Percentiles rank a stretch among this genome's conserved stretches.
Conservation (phyloP, 2,329 filamentous ascomycete species). For the Colletotrichum siamense region DNA sequence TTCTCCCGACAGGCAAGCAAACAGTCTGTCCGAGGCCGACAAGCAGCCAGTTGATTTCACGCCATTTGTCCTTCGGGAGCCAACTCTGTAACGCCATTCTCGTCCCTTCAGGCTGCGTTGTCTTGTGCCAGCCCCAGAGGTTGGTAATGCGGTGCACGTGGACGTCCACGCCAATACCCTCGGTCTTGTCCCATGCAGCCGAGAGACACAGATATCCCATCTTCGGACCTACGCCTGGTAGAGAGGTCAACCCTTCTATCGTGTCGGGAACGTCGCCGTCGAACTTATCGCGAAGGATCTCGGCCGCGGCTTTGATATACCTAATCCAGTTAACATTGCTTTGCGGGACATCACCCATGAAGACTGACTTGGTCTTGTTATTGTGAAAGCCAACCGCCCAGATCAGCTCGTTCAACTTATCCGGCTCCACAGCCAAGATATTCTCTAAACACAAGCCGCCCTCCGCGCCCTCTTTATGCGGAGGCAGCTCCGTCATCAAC, state of each 20-base stretch:
- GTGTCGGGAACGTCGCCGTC: slow-evolving; percentile 80
- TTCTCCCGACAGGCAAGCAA: slow-evolving; percentile 79
- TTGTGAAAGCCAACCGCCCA: slow-evolving; percentile 92
- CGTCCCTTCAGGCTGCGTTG: slow-evolving; percentile 82
- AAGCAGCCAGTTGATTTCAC: slow-evolving; percentile 88
- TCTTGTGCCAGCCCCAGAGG: slow-evolving; percentile 90
- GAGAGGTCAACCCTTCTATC: slow-evolving; percentile 74
- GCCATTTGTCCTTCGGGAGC: slow-evolving; percentile 86
- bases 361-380: slow-evolving; percentile 77
- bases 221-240: slow-evolving; percentile 91
- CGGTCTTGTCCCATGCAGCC: slow-evolving; percentile 66
- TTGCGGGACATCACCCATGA: not conserved
- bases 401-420: slow-evolving; percentile 74
- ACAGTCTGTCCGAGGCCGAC: slow-evolving; percentile 89
- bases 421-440: slow-evolving; percentile 74
- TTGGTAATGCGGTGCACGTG: slow-evolving; percentile 96
- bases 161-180: slow-evolving; percentile 91
- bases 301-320: slow-evolving; percentile 75
- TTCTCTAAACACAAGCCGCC: slow-evolving; percentile 75
- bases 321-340: slow-evolving; percentile 28
- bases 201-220: slow-evolving; percentile 92
- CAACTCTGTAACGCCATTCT: slow-evolving; percentile 77
- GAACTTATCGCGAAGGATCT: slow-evolving; percentile 74
- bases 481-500: slow-evolving; percentile 76
- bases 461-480: slow-evolving; percentile 47